Evolutionary conservation across 2,329 filamentous ascomycete species (phyloP).

Genomic region (Cytospora paraplurivora): DNA sequence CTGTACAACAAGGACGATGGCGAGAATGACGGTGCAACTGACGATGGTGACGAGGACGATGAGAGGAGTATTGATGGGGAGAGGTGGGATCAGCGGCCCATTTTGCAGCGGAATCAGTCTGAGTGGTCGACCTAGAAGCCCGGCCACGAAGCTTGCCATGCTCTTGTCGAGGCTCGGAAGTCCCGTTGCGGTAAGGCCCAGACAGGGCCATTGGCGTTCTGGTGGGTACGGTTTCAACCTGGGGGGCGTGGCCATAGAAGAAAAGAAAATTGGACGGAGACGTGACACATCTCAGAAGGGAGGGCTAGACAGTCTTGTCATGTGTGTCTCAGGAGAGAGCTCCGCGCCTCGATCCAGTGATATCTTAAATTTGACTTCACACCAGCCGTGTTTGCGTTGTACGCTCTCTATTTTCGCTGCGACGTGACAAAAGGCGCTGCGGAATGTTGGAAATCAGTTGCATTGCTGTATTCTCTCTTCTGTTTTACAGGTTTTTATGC

Average conservation of each 20-base stretch:
- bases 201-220: slow-evolving; percentile 1
- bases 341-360: background rate
- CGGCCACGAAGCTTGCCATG: background rate
- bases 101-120: slow-evolving; percentile 39
- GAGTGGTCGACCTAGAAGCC: slow-evolving; percentile 28
- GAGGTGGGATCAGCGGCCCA: slow-evolving; percentile 46
- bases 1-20: slow-evolving; percentile 64
- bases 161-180: background rate
- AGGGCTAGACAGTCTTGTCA: background rate
- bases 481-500: background rate
- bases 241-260: background rate
- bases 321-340: background rate
- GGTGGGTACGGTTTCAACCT: too few relatives aligned
- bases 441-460: background rate
- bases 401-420: background rate
- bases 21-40: slow-evolving; percentile 34
- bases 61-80: slow-evolving; percentile 37
- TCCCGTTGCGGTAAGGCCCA: background rate
- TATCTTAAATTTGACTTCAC: slow-evolving; percentile 2
- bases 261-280: background rate
- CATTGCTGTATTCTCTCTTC: background rate
- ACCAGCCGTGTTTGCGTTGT: background rate
- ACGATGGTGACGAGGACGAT: slow-evolving; percentile 37
- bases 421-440: background rate
- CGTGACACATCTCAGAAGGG: background rate